Evolutionary conservation across 2,329 filamentous ascomycete species (phyloP), one percentile per base, ranked within the genome.

Genomic region (Delphinella strobiligena): DNA sequence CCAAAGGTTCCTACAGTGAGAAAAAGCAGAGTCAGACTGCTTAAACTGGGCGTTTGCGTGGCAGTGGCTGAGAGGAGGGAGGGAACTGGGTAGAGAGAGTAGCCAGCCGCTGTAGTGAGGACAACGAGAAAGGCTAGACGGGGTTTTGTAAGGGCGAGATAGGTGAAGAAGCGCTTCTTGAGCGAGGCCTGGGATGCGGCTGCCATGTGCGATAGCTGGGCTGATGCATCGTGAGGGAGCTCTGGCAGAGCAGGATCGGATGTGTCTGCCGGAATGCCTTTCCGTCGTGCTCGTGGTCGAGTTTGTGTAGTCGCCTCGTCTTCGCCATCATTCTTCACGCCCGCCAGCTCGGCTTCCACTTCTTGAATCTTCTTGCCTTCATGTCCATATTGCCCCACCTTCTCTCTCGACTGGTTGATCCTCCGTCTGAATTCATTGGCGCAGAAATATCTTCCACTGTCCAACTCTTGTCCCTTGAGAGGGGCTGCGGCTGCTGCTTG

Each of bases 121-220:
- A 94, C 82, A 45, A 98, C 82, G 34, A 98, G 78, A 51, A 93
- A 82, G 5, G 86, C 89, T 36, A 98, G 77, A 38, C 89, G 86
- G 3, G 91, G 91, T 59, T 98, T 98, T n/a, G 88, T 82, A 49
- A 98, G 78, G 18, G 91, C 84, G 47, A 98, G 79, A 52, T 86
- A 86, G 19, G 85, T 79, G 16, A 87, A 83, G 47, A 91, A 56
- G 40, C 76, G 72, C 42, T 87, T 83, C 45, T 71, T 69, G 32
- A 78, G 49, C 16, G 75, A 77, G 22, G 66, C 61, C 9, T 75
- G 74, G 40, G 77, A 69, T 16, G 64, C 58, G 10, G 71, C 69
- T 5, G 75, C 76, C 38, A 74, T 58, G 32, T 64, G 67, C 5
- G 75, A 74, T 31, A 80, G 60, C 45, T 68, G 70, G 16, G 74